These are phyloP conservation scores for Penicillium oxalicum DNA, from an alignment of 2,329 filamentous ascomycete genomes.

Conservation along the genomic window DNA sequence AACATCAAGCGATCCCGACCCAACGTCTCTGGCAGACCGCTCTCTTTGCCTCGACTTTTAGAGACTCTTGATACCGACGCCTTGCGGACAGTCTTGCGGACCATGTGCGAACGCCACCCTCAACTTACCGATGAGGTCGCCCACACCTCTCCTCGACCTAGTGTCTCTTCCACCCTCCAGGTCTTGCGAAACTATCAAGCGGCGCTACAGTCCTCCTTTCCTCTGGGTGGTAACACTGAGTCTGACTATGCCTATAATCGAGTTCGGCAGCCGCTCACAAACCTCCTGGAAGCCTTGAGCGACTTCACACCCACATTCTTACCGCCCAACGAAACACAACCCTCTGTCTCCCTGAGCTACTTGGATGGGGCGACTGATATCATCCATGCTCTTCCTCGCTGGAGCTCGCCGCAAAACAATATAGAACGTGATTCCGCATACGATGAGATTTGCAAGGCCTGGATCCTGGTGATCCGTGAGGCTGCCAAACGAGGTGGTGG, in stretches of 20 bases:
- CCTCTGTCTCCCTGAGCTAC: constrained; percentile 77
- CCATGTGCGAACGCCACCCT: constrained; percentile 84
- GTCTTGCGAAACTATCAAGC: constrained; percentile 79
- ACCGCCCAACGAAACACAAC: constrained; percentile 79
- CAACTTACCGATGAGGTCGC: constrained; percentile 80
- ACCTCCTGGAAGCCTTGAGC: constrained; percentile 79
- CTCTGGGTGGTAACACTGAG: constrained; percentile 73
- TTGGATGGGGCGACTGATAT: constrained; percentile 85
- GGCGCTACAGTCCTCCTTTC: constrained; percentile 70
- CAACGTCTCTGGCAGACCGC: constrained; percentile 62
- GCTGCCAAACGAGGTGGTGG: constrained; percentile 86
- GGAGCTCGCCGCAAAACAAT: constrained; percentile 82
- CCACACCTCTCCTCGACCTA: constrained; percentile 77
- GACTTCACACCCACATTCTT: constrained; percentile 96
- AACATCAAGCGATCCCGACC: constrained; percentile 63
- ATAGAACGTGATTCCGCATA: constrained; percentile 94
- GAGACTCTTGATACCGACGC: constrained; percentile 86
- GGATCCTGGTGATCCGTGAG: constrained; percentile 85
- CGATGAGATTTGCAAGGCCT: constrained; percentile 89
- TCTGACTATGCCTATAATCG: constrained; percentile 95
- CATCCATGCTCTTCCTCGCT: constrained; percentile 82
- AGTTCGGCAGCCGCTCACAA: constrained; percentile 71
- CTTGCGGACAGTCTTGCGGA: constrained; percentile 77
- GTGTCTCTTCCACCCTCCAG: constrained; percentile 69
- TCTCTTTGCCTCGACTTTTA: constrained; percentile 70